Evolutionary conservation across 73 alveolate species (phyloP).

Genomic region (Stentor roeselii): DNA sequence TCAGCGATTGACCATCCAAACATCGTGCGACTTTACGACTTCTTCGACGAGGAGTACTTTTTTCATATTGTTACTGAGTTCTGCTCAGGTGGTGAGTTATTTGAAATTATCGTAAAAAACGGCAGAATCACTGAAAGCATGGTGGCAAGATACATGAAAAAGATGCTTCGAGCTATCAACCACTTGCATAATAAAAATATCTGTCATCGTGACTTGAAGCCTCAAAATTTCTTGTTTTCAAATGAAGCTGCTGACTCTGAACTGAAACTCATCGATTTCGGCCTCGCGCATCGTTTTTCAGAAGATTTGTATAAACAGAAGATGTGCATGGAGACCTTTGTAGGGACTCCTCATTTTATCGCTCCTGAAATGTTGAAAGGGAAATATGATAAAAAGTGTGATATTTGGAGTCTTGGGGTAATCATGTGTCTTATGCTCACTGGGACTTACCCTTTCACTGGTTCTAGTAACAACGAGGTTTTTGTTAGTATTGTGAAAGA

Average conservation of each 20-base stretch:
- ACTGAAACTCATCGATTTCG: constrained; percentile 80
- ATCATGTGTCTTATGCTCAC: constrained; percentile 68
- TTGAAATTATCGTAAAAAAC: too few species aligned
- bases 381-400: constrained; percentile 78
- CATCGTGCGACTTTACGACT: constrained; percentile 74
- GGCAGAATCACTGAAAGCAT: too few species aligned
- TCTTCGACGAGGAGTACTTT: constrained; percentile 64
- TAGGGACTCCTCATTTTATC: constrained; percentile 86
- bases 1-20: constrained; percentile 77
- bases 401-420: constrained; percentile 85
- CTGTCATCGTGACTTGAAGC: constrained; percentile 84
- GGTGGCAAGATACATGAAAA: too few species aligned
- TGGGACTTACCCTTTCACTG: constrained; percentile 87
- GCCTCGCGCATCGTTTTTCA: constrained; percentile 52
- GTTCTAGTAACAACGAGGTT: constrained; percentile 67
- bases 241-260: constrained; percentile 57
- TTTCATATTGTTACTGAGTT: constrained; percentile 85
- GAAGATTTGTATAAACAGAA: constrained; percentile 54
- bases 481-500: constrained; percentile 55
- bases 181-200: constrained; percentile 73
- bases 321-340: constrained; percentile 76
- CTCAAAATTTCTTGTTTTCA: constrained; percentile 76
- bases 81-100: constrained; percentile 73
- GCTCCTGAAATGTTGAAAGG: constrained; percentile 93
- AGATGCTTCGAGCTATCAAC: too few species aligned